These are phyloP conservation scores for Podochytrium sp. DNA, from an alignment of 192 early-diverging fungal genomes.

Conservation along the genomic window DNA sequence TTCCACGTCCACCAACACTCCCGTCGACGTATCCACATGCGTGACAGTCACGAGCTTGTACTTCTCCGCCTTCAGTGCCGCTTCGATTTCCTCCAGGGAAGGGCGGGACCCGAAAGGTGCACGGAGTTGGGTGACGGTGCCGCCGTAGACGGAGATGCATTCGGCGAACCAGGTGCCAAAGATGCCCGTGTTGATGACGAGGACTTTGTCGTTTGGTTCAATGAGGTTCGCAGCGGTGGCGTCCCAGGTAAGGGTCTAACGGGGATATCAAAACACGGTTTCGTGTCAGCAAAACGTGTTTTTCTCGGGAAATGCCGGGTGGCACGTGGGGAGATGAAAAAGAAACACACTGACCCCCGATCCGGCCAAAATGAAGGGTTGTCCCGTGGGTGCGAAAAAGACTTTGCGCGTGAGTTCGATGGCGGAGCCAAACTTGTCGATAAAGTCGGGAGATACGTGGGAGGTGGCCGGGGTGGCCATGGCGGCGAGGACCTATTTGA, in stretches of 20 bases:
- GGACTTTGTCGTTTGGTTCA: conserved; percentile 84
- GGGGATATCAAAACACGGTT: no score
- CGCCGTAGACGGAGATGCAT: conserved; percentile 89
- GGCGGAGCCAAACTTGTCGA: conserved; percentile 83
- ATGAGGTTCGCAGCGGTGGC: conserved; percentile 89
- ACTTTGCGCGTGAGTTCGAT: conserved; percentile 84
- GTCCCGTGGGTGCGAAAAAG: conserved; percentile 75
- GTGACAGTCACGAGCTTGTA: conserved; percentile 92
- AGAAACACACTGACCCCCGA: conserved; percentile 64
- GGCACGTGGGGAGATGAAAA: neutral
- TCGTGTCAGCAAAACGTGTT: no score
- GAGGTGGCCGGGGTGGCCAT: conserved; percentile 90
- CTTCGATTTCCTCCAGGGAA: conserved; percentile 65
- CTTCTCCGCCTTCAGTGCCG: conserved; percentile 57
- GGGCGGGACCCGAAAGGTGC: conserved; percentile 73
- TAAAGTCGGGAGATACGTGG: conserved; percentile 90
- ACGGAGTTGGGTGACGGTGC: conserved; percentile 77
- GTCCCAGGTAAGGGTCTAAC: conserved; percentile 95
- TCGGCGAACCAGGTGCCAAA: conserved; percentile 96
- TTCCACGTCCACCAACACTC: conserved; percentile 86
- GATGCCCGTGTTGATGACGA: conserved; percentile 91
- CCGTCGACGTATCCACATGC: conserved; percentile 95
- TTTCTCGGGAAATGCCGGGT: no score
- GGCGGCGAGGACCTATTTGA: conserved; percentile 63
- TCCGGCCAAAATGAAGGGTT: conserved; percentile 94